These are phyloP conservation scores for Diaporthe batatas DNA, from an alignment of 2,329 filamentous ascomycete genomes.

Conservation along the genomic window DNA sequence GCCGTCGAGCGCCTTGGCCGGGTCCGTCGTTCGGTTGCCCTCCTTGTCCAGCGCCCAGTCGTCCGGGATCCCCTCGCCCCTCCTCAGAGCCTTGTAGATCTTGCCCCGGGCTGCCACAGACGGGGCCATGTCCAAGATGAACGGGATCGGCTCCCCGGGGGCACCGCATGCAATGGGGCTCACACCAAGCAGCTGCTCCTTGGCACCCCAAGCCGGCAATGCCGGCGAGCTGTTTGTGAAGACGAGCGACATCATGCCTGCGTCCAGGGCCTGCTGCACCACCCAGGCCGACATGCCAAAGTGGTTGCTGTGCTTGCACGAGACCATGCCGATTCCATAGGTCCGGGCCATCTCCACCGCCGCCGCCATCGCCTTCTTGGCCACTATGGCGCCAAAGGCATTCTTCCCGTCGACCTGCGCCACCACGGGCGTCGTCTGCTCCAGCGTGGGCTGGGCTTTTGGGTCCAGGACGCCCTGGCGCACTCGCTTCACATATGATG, in stretches of 20 bases:
- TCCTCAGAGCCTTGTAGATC: slow-evolving; percentile 76
- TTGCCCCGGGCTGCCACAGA: slow-evolving; percentile 78
- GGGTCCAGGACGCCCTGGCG: slow-evolving; percentile 77
- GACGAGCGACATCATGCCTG: slow-evolving; percentile 76
- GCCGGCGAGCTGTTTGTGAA: slow-evolving; percentile 81
- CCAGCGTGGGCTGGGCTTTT: slow-evolving; percentile 68
- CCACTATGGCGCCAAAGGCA: slow-evolving; percentile 81
- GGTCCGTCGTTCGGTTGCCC: slow-evolving; percentile 78
- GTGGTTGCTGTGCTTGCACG: slow-evolving; percentile 82
- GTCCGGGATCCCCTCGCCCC: slow-evolving; percentile 76
- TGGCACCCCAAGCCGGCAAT: slow-evolving; percentile 78
- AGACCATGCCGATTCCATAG: slow-evolving; percentile 81
- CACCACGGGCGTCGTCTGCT: slow-evolving; percentile 77
- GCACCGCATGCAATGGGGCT: slow-evolving; percentile 83
- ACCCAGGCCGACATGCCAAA: slow-evolving; percentile 88
- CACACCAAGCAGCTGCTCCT: slow-evolving; percentile 78
- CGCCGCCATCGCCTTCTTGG: slow-evolving; percentile 72
- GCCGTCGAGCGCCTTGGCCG: slow-evolving; percentile 72
- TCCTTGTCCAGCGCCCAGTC: slow-evolving; percentile 83
- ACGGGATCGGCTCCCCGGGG: slow-evolving; percentile 71
- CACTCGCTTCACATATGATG: slow-evolving; percentile 81
- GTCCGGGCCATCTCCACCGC: slow-evolving; percentile 75
- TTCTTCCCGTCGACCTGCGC: slow-evolving; percentile 75
- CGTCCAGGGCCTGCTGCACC: slow-evolving; percentile 82
- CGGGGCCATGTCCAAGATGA: slow-evolving; percentile 83